These are phyloP conservation scores for Collybiopsis luxurians DNA, from an alignment of 768 basidiomycete genomes.

Conservation along the genomic window DNA sequence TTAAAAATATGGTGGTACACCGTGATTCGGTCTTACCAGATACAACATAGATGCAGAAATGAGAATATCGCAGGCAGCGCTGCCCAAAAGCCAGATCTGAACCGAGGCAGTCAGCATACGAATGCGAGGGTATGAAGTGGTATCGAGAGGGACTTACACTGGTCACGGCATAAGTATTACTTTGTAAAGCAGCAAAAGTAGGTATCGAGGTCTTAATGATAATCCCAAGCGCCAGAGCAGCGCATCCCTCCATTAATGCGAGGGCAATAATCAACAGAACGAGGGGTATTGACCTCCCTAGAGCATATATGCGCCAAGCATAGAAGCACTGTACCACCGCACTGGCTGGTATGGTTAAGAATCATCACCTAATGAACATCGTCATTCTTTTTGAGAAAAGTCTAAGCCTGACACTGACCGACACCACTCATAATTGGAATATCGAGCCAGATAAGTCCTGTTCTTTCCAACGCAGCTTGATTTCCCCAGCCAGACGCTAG, in stretches of 20 bases:
- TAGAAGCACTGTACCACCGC: conserved; percentile 1
- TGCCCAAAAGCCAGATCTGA: conserved; percentile 15
- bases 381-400: neutral
- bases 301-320: conserved; percentile 1
- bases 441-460: neutral
- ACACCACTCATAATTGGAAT: conserved; percentile 5
- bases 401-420: neutral
- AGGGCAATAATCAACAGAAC: neutral
- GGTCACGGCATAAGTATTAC: neutral
- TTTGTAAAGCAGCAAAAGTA: neutral
- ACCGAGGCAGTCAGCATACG: neutral
- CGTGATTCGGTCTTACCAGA: conserved; percentile 14
- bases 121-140: neutral
- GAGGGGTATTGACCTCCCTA: neutral
- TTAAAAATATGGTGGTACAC: neutral
- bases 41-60: conserved; percentile 26
- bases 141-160: neutral
- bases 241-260: neutral
- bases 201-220: neutral
- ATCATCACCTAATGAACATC: neutral
- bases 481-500: neutral
- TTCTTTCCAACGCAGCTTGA: neutral
- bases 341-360: neutral
- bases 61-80: conserved; percentile 24
- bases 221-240: neutral